Evolutionary conservation across 176 grass and related monocot species (phyloP), one percentile per base, ranked within the genome.

Genomic region (Rhipidocladum racemiflorum): DNA sequence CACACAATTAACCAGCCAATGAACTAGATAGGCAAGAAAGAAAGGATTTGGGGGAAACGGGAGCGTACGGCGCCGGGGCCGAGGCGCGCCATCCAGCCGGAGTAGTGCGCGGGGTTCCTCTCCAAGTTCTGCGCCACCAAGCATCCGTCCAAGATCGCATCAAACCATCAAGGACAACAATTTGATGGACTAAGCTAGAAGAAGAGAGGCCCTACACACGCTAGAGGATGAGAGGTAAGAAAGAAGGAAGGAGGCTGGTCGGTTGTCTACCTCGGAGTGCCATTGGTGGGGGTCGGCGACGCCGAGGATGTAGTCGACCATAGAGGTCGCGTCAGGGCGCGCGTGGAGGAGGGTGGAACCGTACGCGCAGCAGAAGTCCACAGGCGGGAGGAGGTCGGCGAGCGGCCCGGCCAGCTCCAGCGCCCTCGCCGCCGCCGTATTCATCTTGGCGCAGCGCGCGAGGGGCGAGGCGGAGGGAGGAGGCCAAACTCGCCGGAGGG

Each of bases 231-330:
- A 17, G 29, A 16, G 54, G 9, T 15, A 4, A 68, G 21, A 32
- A 13, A n/a, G 20, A 18, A 59, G 0, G 36, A 74, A 44, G 21
- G 30, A 59, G 38, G 65, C 53, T 34, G 70, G 51, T 8, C 11
- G 8, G 55, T 39, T 61, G 61, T 38, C 61, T 62, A 87, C 95
- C 70, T 95, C 84, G 9, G 88, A 61, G 81, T 95, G 92, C 95
- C 92, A 98, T 18, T 90, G 57, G 48, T 88, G 70, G 7, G 95
- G 95, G 75, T 95, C 92, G 42, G 86, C 29, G 68, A 97, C 92
- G 8, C 92, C 92, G 2, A 97, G 30, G 69, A 97, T 97, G 81
- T 94, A 97, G 72, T 97, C 95, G 48, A 97, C 95, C 95, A 93
- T 98, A 66, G 92, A 88, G 45, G 81, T 55, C 78, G 7, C 32